These are phyloP conservation scores for Endocalyx cinctus DNA, from an alignment of 2,329 filamentous ascomycete species.

Conservation along the genomic window DNA sequence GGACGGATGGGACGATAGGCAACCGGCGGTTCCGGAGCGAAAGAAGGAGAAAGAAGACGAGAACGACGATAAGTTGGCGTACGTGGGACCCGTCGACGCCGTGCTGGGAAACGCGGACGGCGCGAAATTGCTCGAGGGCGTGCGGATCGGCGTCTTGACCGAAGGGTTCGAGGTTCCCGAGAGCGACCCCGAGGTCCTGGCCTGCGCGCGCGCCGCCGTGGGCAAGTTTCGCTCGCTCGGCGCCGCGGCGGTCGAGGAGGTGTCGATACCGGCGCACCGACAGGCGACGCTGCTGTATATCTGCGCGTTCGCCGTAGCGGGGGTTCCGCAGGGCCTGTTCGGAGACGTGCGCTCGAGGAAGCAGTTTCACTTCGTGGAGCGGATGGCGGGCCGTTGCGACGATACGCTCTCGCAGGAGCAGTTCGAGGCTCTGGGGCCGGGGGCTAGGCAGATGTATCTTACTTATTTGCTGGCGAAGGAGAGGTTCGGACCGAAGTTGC, in stretches of 20 bases:
- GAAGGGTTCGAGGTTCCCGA: slow-evolving; percentile 23
- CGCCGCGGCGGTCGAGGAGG: slow-evolving; percentile 17
- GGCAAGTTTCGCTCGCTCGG: slow-evolving; percentile 21
- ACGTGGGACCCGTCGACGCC: slow-evolving; percentile 14
- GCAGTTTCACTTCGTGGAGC: slow-evolving; percentile 19
- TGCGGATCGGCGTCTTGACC: slow-evolving; percentile 24
- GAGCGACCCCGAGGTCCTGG: slow-evolving; percentile 18
- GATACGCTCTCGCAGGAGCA: slow-evolving; percentile 19
- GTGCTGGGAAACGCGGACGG: slow-evolving; percentile 7
- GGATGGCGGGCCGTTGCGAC: slow-evolving; percentile 15
- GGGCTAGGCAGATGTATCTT: slow-evolving; percentile 19
- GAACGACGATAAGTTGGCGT: slow-evolving; percentile 12
- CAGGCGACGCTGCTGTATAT: slow-evolving; percentile 16
- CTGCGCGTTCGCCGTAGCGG: slow-evolving; percentile 14
- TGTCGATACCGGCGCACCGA: slow-evolving; percentile 26
- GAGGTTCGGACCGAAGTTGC: slow-evolving; percentile 17
- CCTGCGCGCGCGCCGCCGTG: slow-evolving; percentile 20
- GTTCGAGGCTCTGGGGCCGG: slow-evolving; percentile 22
- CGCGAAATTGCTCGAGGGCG: slow-evolving; percentile 17
- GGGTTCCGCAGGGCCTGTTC: slow-evolving; percentile 14
- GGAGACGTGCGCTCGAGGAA: slow-evolving; percentile 17
- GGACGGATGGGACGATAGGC: slow-evolving; percentile 29
- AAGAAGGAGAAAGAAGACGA: too few species aligned
- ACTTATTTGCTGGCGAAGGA: slow-evolving; percentile 19
- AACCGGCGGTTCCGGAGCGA: slow-evolving; percentile 19